Base-by-base conservation (phyloP, 148 eudicot genomes). In the Camellia granthamiana region DNA sequence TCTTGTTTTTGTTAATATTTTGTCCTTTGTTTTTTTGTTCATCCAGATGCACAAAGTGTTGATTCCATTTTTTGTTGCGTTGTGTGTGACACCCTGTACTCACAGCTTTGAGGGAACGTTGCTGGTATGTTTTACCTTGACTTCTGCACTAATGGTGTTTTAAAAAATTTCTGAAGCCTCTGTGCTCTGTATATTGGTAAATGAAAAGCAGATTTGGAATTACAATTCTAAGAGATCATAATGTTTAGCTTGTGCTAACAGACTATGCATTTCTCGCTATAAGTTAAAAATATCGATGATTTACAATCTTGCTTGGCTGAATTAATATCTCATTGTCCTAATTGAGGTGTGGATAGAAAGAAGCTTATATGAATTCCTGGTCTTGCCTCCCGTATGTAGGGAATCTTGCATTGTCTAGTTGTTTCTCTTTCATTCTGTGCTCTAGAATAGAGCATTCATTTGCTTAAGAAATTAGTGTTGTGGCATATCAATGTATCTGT, bases 31-130 rank as follows among this genome's bases (percentile, higher is more conserved):
- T 68, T 8, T 55, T 79, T 54, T 38, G 49, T 70, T 19, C 44
- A 49, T 86, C 88, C 92, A 94, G 98, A 92, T 94, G 97, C 94
- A 88, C 79, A 88, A 77, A 86, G 94, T 91, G 64, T 74, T 93
- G 84, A 73, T 91, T 67, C 98, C 94, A 18, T 92, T 80, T 85
- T 94, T 88, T 79, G 81, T 91, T 71, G 90, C 97, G 30, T 82
- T 92, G 69, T 88, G 87, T 77, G 83, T 91, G 67, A 89, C 97
- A 21, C 93, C 98, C 46, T 81, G 87, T 84, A 90, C 91, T 69
- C 97, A 89, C 85, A 83, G 98, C 85, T 89, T 91, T 79, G 98
- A 94, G 80, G 97, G 97, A 46, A 89, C 97, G 21, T 85, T 92
- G 83, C 85, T 94, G 93, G 97, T 94, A 90, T 63, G 89, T 72